Base-by-base conservation (phyloP, 768 basidiomycete genomes). In the Boletus sp. region DNA sequence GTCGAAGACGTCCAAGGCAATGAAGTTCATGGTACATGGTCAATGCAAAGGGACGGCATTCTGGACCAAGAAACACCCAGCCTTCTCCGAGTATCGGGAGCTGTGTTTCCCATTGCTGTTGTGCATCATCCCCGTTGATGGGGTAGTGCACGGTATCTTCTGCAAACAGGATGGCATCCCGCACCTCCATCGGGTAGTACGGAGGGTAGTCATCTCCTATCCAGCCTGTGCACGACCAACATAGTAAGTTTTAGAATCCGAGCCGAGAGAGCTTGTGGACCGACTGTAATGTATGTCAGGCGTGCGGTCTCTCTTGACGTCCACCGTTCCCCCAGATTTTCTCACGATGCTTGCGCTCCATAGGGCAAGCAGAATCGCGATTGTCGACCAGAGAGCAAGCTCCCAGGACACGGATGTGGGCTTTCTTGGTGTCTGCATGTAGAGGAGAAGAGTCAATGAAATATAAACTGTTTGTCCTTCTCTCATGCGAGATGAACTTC, bases 1-100 rank as follows among this genome's bases (percentile, higher is more conserved):
- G 18, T 47, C 69, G 64, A 42, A 75, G 61, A 17, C 61, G 60
- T 41, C 69, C 69, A 15, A 77, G 59, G 57, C 76, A 77, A 47
- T 77, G 73, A 9, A 76, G 57, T 56, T 76, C 64, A 50, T 76
- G 75, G 61, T 71, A 76, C 69, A 77, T 73, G 5, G 75, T 62
- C 47, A 76, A 54, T 9, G 68, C 67, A 58, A 75, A 74, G 1
- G 64, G 61, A 45, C 73, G 76, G 11, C 57, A 57, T 50, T 70
- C 47, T 14, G 67, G 68, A 37, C 66, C 68, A 28, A 68, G 54
- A 47, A 57, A 69, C 14, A 67, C 68, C 65, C 65, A 67, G 1
- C 67, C 67, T 46, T 51, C 18, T 1, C 67, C 60, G 15, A 37
- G 7, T 0, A 49, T 62, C 12, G 67, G 67, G n/a, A 67, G 55